Base-by-base conservation (phyloP, 257 asterid species). In the Lycium ferocissimum region DNA sequence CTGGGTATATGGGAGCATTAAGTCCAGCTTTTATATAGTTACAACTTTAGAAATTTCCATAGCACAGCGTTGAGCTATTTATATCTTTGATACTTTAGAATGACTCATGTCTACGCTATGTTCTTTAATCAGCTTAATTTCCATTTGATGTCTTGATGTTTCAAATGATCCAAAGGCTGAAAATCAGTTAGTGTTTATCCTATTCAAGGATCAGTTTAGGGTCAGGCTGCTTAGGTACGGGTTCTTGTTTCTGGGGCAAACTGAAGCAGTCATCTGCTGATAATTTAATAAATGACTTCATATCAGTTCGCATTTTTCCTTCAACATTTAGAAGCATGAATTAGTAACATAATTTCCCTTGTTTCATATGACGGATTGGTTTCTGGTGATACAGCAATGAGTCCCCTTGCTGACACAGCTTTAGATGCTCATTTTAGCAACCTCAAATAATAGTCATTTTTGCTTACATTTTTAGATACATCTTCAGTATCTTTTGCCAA, bases 401-500 rank as follows among this genome's bases (percentile, higher is more conserved):
- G 81, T 49, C 62, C 62, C 61, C 7, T 75, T 49, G 62, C 81
- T 26, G 81, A 49, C 81, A 75, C 61, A 47, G 5, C 79, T 73
- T 75, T 75, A 75, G 81, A 26, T 75, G 56, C 38, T 43, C 58
- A 72, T n/a, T 45, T 72, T 72, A 72, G 80, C 40, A 45, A 73
- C 40, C 40, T 20, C 61, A 47, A 40, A 49, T 22, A 22, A 75
- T 22, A 75, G 22, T 54, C 81, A 13, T 49, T 35, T 78, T 26
- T 76, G 82, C 15, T 51, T 76, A 61, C 63, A 59, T 18, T 59
- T 18, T 59, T 76, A 45, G 45, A 51, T 51, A 12, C 47, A 9
- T 78, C 26, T 33, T 51, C 49, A 51, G 22, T 33, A 14, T 35
- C 7, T 14, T 22, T 72, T 47, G 6, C 58, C 58, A 20, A 49